Evolutionary conservation across 371 early-diverging fungal genomes (phyloP), one percentile per base, ranked within the genome.

Genomic region (Zancudomyces culisetae): DNA sequence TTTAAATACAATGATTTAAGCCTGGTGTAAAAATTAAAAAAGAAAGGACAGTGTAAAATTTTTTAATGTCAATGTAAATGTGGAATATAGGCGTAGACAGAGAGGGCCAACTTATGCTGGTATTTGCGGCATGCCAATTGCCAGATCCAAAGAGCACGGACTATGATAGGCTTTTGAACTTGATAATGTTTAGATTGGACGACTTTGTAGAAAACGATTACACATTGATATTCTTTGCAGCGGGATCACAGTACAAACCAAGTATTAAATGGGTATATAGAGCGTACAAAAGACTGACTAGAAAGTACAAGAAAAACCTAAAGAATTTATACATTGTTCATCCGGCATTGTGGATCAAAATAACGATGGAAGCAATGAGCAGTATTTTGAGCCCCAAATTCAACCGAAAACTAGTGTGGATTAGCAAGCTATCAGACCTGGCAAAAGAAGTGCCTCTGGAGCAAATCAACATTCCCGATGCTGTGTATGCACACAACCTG

Each of bases 261-360:
- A 73, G 77, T 2, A 81, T 85, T 83, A 58, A 73, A 42, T 94
- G 91, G 91, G 63, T 90, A 22, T 72, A 84, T 55, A 79, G 70
- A 59, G 88, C 90, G 0, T 91, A 94, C 57, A 70, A 82, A 21
- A 73, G 79, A 10, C 61, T 94, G 40, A 76, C 77, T 46, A 62
- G 49, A 63, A 90, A 90, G 58, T 90, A 85, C 73, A 88, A 90
- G 54, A 94, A 94, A 71, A 91, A 94, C 63, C 68, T 94, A 42
- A 94, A 92, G 63, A 77, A 76, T 10, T 69, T 94, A 12, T 85
- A 85, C 65, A 78, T 94, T 18, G 89, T 94, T 10, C 92, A 94
- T 63, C 80, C 87, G 8, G 71, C 81, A 2, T 64, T 70, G 20
- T 82, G 81, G 83, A 71, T 79, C 35, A 70, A 73, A 50, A 50